Conservation (phyloP, 164 flowering plant species). For the Aristolochia contorta region DNA sequence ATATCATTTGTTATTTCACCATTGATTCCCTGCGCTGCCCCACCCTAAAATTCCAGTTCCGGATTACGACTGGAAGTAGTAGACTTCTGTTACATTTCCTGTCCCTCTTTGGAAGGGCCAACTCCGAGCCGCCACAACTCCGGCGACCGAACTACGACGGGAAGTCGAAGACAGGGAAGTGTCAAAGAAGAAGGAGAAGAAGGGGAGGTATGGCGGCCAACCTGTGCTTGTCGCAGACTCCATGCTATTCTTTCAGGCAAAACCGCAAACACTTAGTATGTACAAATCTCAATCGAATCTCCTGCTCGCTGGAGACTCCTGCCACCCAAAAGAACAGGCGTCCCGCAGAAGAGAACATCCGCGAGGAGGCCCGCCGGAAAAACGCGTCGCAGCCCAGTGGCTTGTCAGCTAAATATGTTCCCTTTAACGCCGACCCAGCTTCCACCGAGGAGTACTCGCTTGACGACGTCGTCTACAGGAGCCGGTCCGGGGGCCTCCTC, state of each 20-base stretch:
- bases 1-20: too few relatives aligned
- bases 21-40: too few relatives aligned
- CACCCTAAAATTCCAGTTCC: too few relatives aligned
- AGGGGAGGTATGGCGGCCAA: neutral
- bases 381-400: conserved; percentile 15
- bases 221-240: conserved; percentile 2
- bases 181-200: too few relatives aligned
- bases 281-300: neutral
- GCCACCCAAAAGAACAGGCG: conserved; percentile 32
- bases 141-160: too few relatives aligned
- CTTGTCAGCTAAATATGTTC: conserved; percentile 82
- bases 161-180: too few relatives aligned
- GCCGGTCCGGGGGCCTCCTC: conserved; percentile 75
- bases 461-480: conserved; percentile 79
- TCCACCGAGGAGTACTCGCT: conserved; percentile 70
- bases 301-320: conserved; percentile 2
- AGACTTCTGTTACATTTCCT: too few relatives aligned
- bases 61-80: too few relatives aligned
- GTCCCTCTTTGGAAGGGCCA: too few relatives aligned
- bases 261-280: conserved; percentile 6
- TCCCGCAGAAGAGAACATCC: conserved; percentile 48
- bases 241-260: conserved; percentile 12
- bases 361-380: conserved; percentile 60
- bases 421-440: conserved; percentile 42
- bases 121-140: too few relatives aligned